Evolutionary conservation across 1,284 basidiomycete genomes (phyloP).

Genomic region (Fomitopsis palustris): DNA sequence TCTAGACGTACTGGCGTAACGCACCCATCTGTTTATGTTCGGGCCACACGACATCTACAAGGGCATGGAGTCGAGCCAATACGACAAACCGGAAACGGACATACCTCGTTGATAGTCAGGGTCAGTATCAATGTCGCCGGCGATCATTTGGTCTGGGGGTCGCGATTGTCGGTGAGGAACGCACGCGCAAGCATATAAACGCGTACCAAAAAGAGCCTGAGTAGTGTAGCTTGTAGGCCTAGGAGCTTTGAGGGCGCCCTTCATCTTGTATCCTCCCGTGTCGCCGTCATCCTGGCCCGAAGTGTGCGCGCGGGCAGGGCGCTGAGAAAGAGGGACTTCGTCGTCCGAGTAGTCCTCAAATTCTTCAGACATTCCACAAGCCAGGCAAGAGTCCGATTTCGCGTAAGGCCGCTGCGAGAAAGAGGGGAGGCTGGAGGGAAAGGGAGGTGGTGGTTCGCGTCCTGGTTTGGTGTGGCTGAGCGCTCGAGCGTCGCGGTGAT

Average conservation of each 20-base stretch:
- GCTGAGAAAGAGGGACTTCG: conserved; percentile 22
- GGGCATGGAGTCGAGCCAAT: background rate
- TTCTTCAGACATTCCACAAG: conserved; percentile 25
- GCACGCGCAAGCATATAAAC: background rate
- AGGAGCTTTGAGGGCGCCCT: conserved; percentile 54
- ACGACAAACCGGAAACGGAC: conserved; percentile 6
- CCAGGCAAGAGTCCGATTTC: no score
- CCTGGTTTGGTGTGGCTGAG: no score
- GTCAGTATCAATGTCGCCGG: conserved; percentile 58
- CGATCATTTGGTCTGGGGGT: conserved; percentile 54
- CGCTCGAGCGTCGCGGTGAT: no score
- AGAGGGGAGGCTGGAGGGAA: no score
- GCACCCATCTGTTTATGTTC: conserved; percentile 29
- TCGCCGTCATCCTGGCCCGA: conserved; percentile 14
- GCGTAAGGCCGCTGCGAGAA: no score
- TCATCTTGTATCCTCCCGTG: conserved; percentile 40
- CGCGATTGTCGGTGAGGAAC: background rate
- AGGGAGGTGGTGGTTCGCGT: no score
- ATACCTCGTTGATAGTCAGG: conserved; percentile 75
- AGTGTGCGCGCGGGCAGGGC: conserved; percentile 18
- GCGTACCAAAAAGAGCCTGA: conserved; percentile 57
- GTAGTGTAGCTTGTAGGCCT: conserved; percentile 68
- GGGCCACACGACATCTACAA: conserved; percentile 66
- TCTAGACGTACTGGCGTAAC: background rate
- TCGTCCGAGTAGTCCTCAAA: conserved; percentile 35